Evolutionary conservation across 202 grass and related monocot genomes (phyloP).

Genomic region (Elaeis oleifera): DNA sequence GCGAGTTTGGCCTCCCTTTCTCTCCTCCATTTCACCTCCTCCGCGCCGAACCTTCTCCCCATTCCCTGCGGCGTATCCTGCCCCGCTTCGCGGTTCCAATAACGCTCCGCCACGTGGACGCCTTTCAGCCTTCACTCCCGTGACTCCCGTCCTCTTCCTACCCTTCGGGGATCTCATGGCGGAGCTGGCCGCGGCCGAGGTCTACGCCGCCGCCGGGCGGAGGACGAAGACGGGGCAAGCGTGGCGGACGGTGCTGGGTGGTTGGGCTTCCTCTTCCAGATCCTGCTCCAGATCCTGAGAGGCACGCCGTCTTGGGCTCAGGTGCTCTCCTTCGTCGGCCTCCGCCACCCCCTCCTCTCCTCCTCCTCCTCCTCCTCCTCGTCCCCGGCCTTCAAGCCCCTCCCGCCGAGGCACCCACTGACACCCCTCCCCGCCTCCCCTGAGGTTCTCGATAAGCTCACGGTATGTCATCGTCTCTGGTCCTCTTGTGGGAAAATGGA

Average conservation of each 20-base stretch:
- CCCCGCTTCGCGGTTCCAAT: too few species aligned
- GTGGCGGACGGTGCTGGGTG: conserved; percentile 36
- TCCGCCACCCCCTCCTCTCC: conserved; percentile 53
- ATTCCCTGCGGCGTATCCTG: too few species aligned
- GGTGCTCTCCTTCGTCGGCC: conserved; percentile 39
- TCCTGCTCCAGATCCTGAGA: conserved; percentile 42
- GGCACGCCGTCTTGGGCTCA: conserved; percentile 35
- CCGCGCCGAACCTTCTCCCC: too few species aligned
- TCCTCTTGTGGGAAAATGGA: conserved; percentile 3
- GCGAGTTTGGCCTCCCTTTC: too few species aligned
- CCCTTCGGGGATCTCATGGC: too few species aligned
- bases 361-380: conserved; percentile 8
- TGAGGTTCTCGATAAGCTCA: conserved; percentile 41
- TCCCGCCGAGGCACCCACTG: conserved; percentile 27
- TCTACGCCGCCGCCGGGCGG: not conserved
- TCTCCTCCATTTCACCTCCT: too few species aligned
- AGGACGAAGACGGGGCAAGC: conserved; percentile 4
- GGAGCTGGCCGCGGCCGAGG: too few species aligned
- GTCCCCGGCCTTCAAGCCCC: conserved; percentile 42
- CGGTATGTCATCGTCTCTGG: conserved; percentile 24
- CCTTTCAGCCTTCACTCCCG: too few species aligned
- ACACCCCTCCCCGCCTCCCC: not conserved
- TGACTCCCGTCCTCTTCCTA: too few species aligned
- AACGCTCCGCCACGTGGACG: too few species aligned
- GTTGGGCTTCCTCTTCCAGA: conserved; percentile 49